A percentile compares a stretch with the other conserved stretches of the same genome.
phyloP scores from a whole-genome alignment of 192 early-diverging fungal genomes.

The Linnemannia exigua region DNA sequence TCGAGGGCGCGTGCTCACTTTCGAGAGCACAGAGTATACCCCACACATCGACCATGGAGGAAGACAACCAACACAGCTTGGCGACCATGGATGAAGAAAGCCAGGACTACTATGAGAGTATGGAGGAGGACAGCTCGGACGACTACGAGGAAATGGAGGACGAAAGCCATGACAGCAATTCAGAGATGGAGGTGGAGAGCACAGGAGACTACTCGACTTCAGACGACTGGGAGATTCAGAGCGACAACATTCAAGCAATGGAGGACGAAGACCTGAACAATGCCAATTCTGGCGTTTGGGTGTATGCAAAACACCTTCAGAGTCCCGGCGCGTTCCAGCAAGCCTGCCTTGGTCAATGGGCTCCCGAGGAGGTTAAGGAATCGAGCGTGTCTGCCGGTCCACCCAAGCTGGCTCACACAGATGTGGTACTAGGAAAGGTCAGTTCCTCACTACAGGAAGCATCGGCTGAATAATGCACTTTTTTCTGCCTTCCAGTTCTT shows the following conservation, averaged over 20 bases:
- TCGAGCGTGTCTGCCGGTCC: background rate
- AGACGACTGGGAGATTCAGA: background rate
- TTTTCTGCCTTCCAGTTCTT: background rate
- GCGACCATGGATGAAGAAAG: background rate
- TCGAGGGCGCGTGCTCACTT: background rate
- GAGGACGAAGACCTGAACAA: background rate
- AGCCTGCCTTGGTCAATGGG: constrained; percentile 45
- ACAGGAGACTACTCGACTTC: background rate
- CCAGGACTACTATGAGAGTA: background rate
- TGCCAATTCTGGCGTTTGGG: constrained; percentile 18
- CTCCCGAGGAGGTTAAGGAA: background rate
- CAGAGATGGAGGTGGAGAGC: background rate
- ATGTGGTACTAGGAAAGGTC: constrained; percentile 48
- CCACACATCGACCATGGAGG: background rate
- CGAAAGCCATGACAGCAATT: background rate
- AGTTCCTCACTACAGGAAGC: background rate
- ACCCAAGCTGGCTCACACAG: constrained; percentile 13
- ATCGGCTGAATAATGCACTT: background rate
- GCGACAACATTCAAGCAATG: background rate
- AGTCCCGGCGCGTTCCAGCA: constrained; percentile 40
- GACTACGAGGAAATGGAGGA: background rate
- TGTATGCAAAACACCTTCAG: constrained; percentile 43
- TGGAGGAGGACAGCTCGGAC: background rate
- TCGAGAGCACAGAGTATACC: background rate
- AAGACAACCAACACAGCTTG: background rate